These are phyloP conservation scores for cucumber (Cucumis sativus) DNA, from an alignment of 306 rosid genomes.

Conservation along the genomic window DNA sequence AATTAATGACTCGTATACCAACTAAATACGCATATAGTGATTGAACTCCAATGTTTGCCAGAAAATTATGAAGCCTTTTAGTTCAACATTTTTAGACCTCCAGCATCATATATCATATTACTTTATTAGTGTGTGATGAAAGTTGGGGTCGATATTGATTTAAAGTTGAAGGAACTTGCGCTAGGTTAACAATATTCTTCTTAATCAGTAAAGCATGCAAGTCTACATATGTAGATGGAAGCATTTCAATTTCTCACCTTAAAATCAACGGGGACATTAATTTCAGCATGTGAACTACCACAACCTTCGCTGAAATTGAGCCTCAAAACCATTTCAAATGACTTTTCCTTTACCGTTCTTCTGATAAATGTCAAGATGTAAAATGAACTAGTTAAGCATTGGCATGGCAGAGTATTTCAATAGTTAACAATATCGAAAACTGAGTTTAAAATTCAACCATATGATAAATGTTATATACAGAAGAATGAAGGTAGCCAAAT, in stretches of 20 bases:
- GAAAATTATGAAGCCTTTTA: not conserved
- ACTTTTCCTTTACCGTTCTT: slow-evolving; percentile 55
- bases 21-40: not conserved
- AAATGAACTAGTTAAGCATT: not conserved
- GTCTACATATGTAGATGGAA: not conserved
- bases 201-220: not conserved
- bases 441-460: not conserved
- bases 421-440: not conserved
- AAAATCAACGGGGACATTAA: slow-evolving; percentile 65
- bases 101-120: not conserved
- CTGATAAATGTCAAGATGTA: slow-evolving; percentile 31
- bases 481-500: not conserved
- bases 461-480: not conserved
- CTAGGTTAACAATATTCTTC: not conserved
- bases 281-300: slow-evolving; percentile 47
- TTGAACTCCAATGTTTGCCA: not conserved
- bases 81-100: not conserved
- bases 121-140: not conserved
- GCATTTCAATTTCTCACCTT: slow-evolving; percentile 35
- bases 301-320: slow-evolving; percentile 84
- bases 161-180: not conserved
- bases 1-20: not conserved
- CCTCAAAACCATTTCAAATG: slow-evolving; percentile 76
- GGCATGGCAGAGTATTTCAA: not conserved
- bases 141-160: not conserved